Evolutionary conservation across 2,329 filamentous ascomycete species (phyloP).

Genomic region (Fusarium floridanum): DNA sequence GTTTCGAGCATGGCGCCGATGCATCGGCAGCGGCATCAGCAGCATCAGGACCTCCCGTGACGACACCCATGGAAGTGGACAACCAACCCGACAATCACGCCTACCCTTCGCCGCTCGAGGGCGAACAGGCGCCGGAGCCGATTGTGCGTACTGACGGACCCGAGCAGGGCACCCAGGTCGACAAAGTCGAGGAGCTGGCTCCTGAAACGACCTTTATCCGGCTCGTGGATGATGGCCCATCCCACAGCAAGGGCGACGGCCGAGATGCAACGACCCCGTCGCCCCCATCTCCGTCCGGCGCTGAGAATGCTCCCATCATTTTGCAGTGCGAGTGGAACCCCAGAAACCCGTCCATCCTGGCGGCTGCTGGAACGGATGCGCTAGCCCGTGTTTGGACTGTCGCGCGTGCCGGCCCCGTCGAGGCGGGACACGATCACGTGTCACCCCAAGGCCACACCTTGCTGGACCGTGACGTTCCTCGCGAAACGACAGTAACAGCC

Average conservation of each 20-base stretch:
- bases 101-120: constrained; percentile 74
- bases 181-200: constrained; percentile 72
- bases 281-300: constrained; percentile 53
- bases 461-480: constrained; percentile 66
- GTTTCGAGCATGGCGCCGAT: constrained; percentile 68
- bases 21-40: constrained; percentile 49
- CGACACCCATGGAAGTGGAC: constrained; percentile 73
- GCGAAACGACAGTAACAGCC: constrained; percentile 67
- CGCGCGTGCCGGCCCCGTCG: constrained; percentile 64
- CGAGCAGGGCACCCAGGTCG: constrained; percentile 73
- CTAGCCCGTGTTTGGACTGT: constrained; percentile 78
- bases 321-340: constrained; percentile 79
- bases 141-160: constrained; percentile 70
- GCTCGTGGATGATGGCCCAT: constrained; percentile 59
- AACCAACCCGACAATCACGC: constrained; percentile 67
- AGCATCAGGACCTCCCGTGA: constrained; percentile 48
- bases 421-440: constrained; percentile 57
- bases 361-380: constrained; percentile 76
- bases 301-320: constrained; percentile 70
- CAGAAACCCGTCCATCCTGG: constrained; percentile 73
- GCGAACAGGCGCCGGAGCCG: constrained; percentile 66
- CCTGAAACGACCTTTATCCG: constrained; percentile 72
- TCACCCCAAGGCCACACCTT: constrained; percentile 56
- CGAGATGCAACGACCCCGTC: constrained; percentile 51
- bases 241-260: constrained; percentile 50